phyloP scores from a whole-genome alignment of 768 basidiomycete genomes.

The Phallus indusiatus region DNA sequence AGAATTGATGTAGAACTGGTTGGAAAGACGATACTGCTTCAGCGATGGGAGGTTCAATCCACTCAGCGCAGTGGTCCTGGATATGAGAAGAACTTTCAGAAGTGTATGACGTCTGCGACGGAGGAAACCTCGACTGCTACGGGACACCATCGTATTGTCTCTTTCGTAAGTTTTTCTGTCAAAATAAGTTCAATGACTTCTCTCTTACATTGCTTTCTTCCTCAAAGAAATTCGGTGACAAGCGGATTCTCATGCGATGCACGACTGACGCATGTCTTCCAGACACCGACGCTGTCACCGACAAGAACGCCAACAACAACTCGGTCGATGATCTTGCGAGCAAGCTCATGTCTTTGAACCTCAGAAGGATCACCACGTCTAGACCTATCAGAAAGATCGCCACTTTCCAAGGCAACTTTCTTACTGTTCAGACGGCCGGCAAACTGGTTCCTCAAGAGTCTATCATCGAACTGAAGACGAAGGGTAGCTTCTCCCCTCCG shows the following conservation, averaged over 20 bases:
- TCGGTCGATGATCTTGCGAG: background rate
- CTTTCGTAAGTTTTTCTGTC: conserved; percentile 38
- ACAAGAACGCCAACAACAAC: background rate
- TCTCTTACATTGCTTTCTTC: background rate
- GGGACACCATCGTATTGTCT: conserved; percentile 54
- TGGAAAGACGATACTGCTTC: conserved; percentile 54
- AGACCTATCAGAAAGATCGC: background rate
- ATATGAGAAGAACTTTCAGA: conserved; percentile 58
- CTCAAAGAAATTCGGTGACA: conserved; percentile 43
- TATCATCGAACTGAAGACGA: conserved; percentile 39
- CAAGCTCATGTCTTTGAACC: background rate
- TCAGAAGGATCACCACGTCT: background rate
- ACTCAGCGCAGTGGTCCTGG: conserved; percentile 12
- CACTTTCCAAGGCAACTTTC: background rate
- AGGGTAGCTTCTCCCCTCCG: conserved; percentile 21
- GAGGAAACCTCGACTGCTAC: conserved; percentile 39
- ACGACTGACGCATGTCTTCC: conserved; percentile 7
- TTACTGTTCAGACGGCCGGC: conserved; percentile 19
- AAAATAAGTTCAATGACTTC: background rate
- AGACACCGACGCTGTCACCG: conserved; percentile 15
- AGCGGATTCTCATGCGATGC: conserved; percentile 45
- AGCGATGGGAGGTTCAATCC: conserved; percentile 43
- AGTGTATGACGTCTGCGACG: conserved; percentile 38
- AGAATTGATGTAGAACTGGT: conserved; percentile 61
- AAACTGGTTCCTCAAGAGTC: conserved; percentile 31